These are phyloP conservation scores for Basidioascus undulatus DNA, from an alignment of 768 basidiomycete genomes.

Conservation along the genomic window DNA sequence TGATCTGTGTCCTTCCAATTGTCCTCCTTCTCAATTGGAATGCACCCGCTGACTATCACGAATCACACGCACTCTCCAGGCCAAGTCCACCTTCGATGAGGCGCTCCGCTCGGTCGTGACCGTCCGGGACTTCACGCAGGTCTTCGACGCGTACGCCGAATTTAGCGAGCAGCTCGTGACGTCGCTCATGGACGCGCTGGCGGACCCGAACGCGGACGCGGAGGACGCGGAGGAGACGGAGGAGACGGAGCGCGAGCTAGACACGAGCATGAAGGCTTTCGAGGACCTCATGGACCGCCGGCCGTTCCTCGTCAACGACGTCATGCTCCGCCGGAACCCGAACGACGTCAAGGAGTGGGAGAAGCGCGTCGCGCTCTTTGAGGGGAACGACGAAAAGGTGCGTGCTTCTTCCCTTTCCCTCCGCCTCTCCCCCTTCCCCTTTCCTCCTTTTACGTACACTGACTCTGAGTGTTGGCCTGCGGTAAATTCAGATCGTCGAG, in stretches of 20 bases:
- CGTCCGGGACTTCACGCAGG: conserved; percentile 88
- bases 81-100: conserved; percentile 63
- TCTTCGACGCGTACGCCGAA: conserved; percentile 89
- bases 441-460: not conserved
- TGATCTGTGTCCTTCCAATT: not conserved
- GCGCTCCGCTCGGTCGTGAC: conserved; percentile 68
- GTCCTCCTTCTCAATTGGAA: no score
- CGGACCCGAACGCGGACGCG: conserved; percentile 55
- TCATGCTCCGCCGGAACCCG: conserved; percentile 72
- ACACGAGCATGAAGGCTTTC: conserved; percentile 69
- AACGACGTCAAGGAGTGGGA: conserved; percentile 99
- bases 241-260: conserved; percentile 51
- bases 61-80: conserved; percentile 22
- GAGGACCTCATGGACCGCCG: conserved; percentile 83
- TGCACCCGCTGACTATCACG: no score
- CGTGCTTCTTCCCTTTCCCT: conserved; percentile 1
- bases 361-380: conserved; percentile 81
- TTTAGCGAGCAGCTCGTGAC: conserved; percentile 75
- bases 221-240: conserved; percentile 44
- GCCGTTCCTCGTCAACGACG: conserved; percentile 91
- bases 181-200: conserved; percentile 65
- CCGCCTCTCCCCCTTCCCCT: not conserved
- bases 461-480: not conserved
- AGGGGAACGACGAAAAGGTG: conserved; percentile 64
- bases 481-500: conserved; percentile 43